Base-by-base conservation (phyloP, 768 basidiomycete species). In the Leccinum broughii region DNA sequence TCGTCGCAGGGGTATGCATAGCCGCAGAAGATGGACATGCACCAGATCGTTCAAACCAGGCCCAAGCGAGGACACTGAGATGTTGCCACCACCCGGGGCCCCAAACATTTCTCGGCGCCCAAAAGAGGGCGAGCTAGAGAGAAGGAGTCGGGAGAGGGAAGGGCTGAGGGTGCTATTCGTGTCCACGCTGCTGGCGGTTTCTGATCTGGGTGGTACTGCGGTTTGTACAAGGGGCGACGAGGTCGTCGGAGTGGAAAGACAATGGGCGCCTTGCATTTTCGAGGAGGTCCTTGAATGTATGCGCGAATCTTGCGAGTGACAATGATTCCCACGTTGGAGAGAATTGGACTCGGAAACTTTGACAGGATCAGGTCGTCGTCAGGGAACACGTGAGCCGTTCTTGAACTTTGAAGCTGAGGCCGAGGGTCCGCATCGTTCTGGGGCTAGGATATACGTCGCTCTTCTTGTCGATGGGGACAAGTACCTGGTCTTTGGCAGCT, bases 51-150 rank as follows among this genome's bases (percentile, higher is more conserved):
- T 44, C 41, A n/a, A 62, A 62, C 9, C 13, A 55, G 22, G 50
- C 44, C 51, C 4, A n/a, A 35, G 34, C 3, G n/a, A 37, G 30
- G 56, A 57, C 39, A 39, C 4, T 22, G 2, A 8, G 3, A 11
- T 8, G 6, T 50, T 13, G 30, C 61, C 57, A 54, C 57, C 57
- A 55, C 55, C 35, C 41, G 41, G 28, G 1, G 28, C 65, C 51
- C 10, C 13, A 20, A 11, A 59, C 61, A 53, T 49, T 24, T 34
- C 61, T 63, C 64, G 22, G 22, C 24, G 24, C 24, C 24, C 24
- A 24, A 24, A 24, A 24, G 24, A 24, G 24, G 24, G 24, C 24
- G 24, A 24, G 24, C 24, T 24, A 24, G 24, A 24, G 24, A 24
- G 24, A 24, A 24, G 24, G 24, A 24, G 2, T 24, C 24, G 24